Evolutionary conservation across 768 basidiomycete genomes (phyloP), one percentile per base, ranked within the genome.

Genomic region (Rhizopogon salebrosus): DNA sequence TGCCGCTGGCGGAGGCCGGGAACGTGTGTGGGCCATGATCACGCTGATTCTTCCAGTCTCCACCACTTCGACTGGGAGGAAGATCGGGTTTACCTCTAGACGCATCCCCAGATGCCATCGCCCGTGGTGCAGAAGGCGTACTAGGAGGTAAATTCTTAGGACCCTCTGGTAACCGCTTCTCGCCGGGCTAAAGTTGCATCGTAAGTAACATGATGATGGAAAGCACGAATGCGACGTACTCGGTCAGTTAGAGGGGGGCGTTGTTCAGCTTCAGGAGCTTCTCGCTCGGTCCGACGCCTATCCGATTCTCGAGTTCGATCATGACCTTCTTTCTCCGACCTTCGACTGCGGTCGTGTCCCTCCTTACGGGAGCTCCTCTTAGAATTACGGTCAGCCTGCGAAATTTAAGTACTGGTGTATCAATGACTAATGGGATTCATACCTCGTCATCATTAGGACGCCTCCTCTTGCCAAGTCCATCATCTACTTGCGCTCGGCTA

Each of bases 301-400:
- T 88, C 79, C 3, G 83, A 79, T 22, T 91, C 89, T 51, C 85
- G 80, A 26, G 68, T 72, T 42, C 86, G 77, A 27, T 89, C 87
- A 54, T 83, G 80, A 24, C 75, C 66, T 41, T 89, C 87, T 64
- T 88, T 88, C 40, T 89, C 89, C 11, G 74, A 71, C 49, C 88
- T 80, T 24, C 88, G 82, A 56, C 71, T 72, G 34, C 88, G 78
- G 36, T 91, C 89, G 61, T 89, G 86, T 27, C 80, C 69, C 3
- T 90, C 88, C 63, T 87, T 88, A 45, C 89, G 83, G 53, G 89
- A 85, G 54, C 81, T 80, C n/a, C 89, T 84, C 66, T 92, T 92
- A n/a, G 84, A 79, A 31, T 78, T 76, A 58, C 89, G 80, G 48
- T 92, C 89, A 55, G 81, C 70, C 87, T 90, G 64, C 37, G 54